These are phyloP conservation scores for Daldinia sp. DNA, from an alignment of 2,329 filamentous ascomycete genomes.

Conservation along the genomic window DNA sequence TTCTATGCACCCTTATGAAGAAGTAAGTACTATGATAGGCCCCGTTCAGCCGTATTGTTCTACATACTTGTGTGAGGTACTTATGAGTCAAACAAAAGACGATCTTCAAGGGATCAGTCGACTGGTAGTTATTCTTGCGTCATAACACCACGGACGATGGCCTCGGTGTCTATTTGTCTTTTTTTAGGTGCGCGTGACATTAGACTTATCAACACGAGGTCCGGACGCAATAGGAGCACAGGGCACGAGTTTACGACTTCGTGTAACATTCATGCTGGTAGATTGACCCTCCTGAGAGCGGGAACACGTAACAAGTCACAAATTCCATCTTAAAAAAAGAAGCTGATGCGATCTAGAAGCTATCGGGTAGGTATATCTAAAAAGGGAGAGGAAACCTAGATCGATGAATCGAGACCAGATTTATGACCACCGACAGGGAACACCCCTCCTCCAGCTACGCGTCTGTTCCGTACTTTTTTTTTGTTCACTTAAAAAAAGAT, in stretches of 20 bases:
- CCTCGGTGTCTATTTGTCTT: conserved; percentile 21
- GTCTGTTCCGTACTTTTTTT: not conserved
- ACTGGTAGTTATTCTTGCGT: conserved; percentile 19
- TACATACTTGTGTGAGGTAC: conserved; percentile 24
- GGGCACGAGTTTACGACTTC: conserved; percentile 9
- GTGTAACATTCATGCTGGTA: conserved; percentile 20
- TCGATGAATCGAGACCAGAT: conserved; percentile 32
- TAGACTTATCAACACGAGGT: conserved; percentile 30
- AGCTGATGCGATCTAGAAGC: conserved; percentile 19
- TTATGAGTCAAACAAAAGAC: conserved; percentile 4
- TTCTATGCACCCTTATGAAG: not conserved
- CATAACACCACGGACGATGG: conserved; percentile 24
- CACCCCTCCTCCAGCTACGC: conserved; percentile 14
- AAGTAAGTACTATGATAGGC: not conserved
- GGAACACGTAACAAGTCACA: conserved; percentile 14
- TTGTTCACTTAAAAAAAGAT: not conserved
- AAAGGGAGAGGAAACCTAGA: conserved; percentile 27
- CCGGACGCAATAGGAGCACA: conserved; percentile 10
- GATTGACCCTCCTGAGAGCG: not conserved
- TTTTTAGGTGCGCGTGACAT: conserved; percentile 21
- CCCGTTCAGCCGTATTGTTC: not conserved
- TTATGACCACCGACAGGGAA: conserved; percentile 30
- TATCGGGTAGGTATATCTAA: conserved; percentile 29
- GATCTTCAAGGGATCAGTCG: conserved; percentile 16
- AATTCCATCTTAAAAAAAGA: conserved; percentile 10